These are phyloP conservation scores for Phytophthora ramorum DNA, from an alignment of 352 stramenopile species.

Conservation along the genomic window DNA sequence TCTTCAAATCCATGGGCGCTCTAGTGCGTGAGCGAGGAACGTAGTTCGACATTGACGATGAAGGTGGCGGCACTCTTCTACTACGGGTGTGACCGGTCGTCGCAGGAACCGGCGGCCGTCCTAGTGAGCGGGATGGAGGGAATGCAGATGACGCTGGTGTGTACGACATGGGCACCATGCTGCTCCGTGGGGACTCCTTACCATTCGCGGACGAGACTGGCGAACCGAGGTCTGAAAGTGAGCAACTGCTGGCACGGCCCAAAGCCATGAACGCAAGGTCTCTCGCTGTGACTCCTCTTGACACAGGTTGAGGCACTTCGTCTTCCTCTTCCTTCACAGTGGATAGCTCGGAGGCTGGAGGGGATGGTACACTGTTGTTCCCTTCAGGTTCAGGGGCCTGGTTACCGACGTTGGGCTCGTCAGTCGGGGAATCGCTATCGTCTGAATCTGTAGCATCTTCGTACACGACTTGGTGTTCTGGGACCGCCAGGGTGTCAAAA, in stretches of 20 bases:
- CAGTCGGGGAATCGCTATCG: constrained; percentile 1
- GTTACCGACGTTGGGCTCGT: constrained; percentile 8
- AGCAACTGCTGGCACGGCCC: constrained; percentile 30
- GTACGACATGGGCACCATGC: constrained; percentile 33
- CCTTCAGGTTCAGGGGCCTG: constrained; percentile 21
- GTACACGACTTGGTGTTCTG: constrained; percentile 1
- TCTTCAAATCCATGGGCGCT: constrained; percentile 56
- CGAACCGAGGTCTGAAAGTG: constrained; percentile 34
- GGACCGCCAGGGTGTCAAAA: constrained; percentile 5
- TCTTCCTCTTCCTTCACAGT: constrained; percentile 34
- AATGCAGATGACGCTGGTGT: constrained; percentile 37
- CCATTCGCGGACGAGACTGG: constrained; percentile 27
- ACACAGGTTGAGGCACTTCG: constrained; percentile 13
- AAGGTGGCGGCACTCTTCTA: constrained; percentile 14
- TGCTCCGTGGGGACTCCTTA: constrained; percentile 17
- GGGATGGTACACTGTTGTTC: constrained; percentile 5
- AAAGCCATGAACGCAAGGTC: constrained; percentile 43
- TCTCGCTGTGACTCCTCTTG: constrained; percentile 29
- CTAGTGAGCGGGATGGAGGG: constrained; percentile 29
- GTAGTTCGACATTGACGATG: constrained; percentile 29
- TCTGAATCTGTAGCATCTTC: constrained; percentile 7
- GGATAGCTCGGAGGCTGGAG: constrained; percentile 25
- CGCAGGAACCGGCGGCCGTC: constrained; percentile 29
- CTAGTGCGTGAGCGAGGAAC: constrained; percentile 52
- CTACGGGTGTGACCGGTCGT: constrained; percentile 21